Evolutionary conservation across 2,329 filamentous ascomycete genomes (phyloP), one percentile per base, ranked within the genome.

Genomic region (Hypoxylon sp.): DNA sequence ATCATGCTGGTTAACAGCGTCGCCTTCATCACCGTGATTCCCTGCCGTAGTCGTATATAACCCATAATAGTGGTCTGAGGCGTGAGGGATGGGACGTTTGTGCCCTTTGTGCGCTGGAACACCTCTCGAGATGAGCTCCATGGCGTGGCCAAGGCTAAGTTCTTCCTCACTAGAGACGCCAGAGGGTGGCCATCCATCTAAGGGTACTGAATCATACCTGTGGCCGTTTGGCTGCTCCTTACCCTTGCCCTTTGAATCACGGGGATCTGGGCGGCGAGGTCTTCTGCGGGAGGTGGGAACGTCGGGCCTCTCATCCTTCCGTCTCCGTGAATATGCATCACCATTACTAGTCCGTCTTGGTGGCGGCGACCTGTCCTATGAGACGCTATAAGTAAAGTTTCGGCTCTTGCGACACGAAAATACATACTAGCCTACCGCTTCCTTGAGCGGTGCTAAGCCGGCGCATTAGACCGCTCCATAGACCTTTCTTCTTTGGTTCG

Each of bases 151-250:
- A 14, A 86, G 83, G 0, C 84, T 79, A 8, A 91, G 81, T 66
- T 87, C 84, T 39, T 86, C 85, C 24, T 83, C 77, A 47, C 75
- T 80, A 10, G 82, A 80, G 52, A 88, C 78, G 54, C 84, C 85
- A 10, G 80, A 78, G 0, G 88, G 88, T 17, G 88, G 88, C 88
- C 88, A 91, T 73, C 84, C 80, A 1, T 83, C 84, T 63, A 87
- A 77, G 4, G 83, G 81, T 6, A 78, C 73, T 8, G 72, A 63
- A 24, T 80, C 79, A 68, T 75, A 72, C 59, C 57, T 54, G 57
- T 73, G 67, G 42, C 78, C 75, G 50, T 79, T 77, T 17, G 73
- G 53, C 48, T 78, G 72, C 47, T 81, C 81, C 33, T 75, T 78
- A 14, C 78, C 81, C 63, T 83, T 83, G 19, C 81, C 81, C 69